These are phyloP conservation scores for Alternaria ethzedia DNA, from an alignment of 2,329 filamentous ascomycete genomes.

Conservation along the genomic window DNA sequence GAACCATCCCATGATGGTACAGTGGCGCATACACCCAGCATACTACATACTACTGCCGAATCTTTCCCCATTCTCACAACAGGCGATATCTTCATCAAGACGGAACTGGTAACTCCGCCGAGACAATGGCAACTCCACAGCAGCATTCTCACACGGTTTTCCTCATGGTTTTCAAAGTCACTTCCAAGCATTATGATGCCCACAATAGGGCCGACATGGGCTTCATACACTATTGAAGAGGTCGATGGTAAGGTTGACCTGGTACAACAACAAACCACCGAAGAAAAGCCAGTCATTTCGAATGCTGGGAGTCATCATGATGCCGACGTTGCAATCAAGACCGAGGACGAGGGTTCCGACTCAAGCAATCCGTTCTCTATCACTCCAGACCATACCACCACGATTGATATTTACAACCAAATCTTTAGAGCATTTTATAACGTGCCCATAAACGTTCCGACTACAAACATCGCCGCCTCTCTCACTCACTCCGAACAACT, in stretches of 20 bases:
- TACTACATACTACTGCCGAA: neutral
- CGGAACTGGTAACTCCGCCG: neutral
- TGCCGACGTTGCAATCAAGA: neutral
- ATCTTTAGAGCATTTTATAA: constrained; percentile 39
- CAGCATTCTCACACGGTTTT: constrained; percentile 12
- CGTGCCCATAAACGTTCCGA: constrained; percentile 21
- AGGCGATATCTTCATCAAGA: constrained; percentile 9
- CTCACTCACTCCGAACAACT: constrained; percentile 37
- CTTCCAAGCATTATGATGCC: neutral
- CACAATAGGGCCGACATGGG: neutral
- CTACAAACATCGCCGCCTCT: constrained; percentile 16
- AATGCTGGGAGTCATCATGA: neutral
- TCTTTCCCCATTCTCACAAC: constrained; percentile 4
- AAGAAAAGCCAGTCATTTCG: neutral
- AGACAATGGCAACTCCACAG: constrained; percentile 23
- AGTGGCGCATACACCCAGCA: neutral
- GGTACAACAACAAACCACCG: neutral
- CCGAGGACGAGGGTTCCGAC: neutral
- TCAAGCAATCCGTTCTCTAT: neutral
- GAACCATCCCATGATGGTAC: neutral
- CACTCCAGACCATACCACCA: neutral
- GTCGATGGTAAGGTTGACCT: neutral
- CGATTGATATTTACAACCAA: constrained; percentile 13
- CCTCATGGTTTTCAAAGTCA: constrained; percentile 18
- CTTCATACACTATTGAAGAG: constrained; percentile 8